A percentile compares a stretch with the other conserved stretches of the same genome.
phyloP scores from a whole-genome alignment of 345 rosid genomes.

The Erysimum cheiranthoides region DNA sequence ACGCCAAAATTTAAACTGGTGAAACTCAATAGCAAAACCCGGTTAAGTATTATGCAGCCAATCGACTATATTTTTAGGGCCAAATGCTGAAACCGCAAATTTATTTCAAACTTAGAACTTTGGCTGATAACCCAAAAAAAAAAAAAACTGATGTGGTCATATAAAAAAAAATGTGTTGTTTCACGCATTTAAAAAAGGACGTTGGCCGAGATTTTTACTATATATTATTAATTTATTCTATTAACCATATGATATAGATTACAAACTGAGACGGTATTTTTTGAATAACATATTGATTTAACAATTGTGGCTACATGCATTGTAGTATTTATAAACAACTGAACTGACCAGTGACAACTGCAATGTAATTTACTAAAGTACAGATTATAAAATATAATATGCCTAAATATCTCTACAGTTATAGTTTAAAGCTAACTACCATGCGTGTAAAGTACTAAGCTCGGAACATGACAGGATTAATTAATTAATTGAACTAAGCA shows the following conservation, averaged over 20 bases:
- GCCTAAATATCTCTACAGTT: not conserved
- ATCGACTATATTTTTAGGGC: not conserved
- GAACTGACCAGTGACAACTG: not conserved
- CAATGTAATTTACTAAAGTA: not conserved
- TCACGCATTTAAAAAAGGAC: no score
- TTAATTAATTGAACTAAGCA: not conserved
- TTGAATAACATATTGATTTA: slow-evolving; percentile 9
- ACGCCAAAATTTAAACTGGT: not conserved
- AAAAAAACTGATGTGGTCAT: no score
- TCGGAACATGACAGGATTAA: slow-evolving; percentile 1
- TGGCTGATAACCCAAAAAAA: no score
- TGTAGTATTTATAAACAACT: not conserved
- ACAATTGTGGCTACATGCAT: not conserved
- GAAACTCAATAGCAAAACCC: not conserved
- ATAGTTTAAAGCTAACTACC: not conserved
- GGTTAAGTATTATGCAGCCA: not conserved
- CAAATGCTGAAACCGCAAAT: not conserved
- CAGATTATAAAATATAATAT: not conserved
- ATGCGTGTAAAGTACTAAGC: slow-evolving; percentile 19
- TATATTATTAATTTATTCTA: not conserved
- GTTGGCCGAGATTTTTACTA: no score
- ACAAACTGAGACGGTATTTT: not conserved
- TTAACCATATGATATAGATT: not conserved
- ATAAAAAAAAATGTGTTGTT: no score
- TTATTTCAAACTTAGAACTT: not conserved